phyloP scores from a whole-genome alignment of 1,284 basidiomycete genomes.

The Sphagnurus paluster region DNA sequence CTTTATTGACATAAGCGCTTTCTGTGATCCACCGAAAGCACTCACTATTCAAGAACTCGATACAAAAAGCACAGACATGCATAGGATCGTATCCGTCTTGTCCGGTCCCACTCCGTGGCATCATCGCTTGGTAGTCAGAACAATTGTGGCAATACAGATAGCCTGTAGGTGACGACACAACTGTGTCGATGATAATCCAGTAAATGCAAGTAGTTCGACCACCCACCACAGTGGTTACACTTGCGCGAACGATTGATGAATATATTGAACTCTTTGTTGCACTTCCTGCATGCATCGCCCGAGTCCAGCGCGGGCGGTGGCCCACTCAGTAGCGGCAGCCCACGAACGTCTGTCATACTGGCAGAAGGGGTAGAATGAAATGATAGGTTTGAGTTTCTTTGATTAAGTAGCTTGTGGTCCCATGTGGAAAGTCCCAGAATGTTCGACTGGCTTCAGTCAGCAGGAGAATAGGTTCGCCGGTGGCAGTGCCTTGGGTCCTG shows the following conservation, averaged over 20 bases:
- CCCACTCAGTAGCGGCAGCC: constrained; percentile 72
- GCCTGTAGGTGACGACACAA: constrained; percentile 39
- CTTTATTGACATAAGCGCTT: constrained; percentile 7
- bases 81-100: constrained; percentile 56
- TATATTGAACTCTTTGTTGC: constrained; percentile 72
- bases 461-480: not conserved
- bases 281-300: constrained; percentile 64
- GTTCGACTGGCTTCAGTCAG: constrained; percentile 14
- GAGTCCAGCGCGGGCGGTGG: constrained; percentile 47
- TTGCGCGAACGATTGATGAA: constrained; percentile 61
- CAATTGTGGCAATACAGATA: constrained; percentile 71
- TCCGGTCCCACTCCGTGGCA: constrained; percentile 61
- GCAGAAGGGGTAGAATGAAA: not conserved
- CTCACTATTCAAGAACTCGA: constrained; percentile 68
- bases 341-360: constrained; percentile 35
- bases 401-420: constrained; percentile 5
- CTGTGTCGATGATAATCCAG: constrained; percentile 4
- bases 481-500: constrained; percentile 8
- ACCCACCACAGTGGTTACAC: constrained; percentile 77
- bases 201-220: constrained; percentile 7
- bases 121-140: constrained; percentile 71
- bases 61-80: constrained; percentile 70
- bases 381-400: not conserved
- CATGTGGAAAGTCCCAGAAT: constrained; percentile 23
- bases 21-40: constrained; percentile 16